Base-by-base conservation (phyloP, 208 protist species). In the Crithidia bombi region DNA sequence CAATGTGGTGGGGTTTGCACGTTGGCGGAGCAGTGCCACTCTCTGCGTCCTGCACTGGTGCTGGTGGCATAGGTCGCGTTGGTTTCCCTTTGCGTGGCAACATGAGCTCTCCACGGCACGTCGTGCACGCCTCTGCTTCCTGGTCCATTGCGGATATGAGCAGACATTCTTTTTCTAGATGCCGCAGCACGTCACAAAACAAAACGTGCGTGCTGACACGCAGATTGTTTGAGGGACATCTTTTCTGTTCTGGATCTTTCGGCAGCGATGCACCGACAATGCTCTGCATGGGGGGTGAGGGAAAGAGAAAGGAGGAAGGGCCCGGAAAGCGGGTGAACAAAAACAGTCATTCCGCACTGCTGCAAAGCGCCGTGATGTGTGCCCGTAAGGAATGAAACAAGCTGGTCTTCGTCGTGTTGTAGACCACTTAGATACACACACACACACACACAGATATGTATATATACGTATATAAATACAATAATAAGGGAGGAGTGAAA, bases 181-280 rank as follows among this genome's bases (percentile, higher is more conserved):
- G 30, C 35, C 51, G 58, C 35, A 74, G 30, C 38, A 64, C 30
- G 25, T 32, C 50, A 44, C 68, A 74, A 38, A 74, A 74, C 0
- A 25, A 10, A 30, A 21, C 38, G 28, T 73, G 67, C 5, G 67
- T 67, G 59, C 68, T 74, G 35, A 39, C 58, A 26, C 25, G 51
- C 3, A 39, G 9, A 12, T 9, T 12, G 21, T 7, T 6, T n/a
- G n/a, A 15, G 41, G 1, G n/a, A 21, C 41, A 26, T 19, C 14
- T 17, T 2, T 4, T 19, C 9, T 11, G 1, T 35, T 33, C 3
- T 6, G 3, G 9, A 9, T 51, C 5, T 17, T 21, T 64, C 12
- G 26, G 47, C 21, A 25, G 30, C 5, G 25, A 52, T 25, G 47
- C 9, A n/a, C 14, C 21, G 11, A 12, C 43, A 49, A 19, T n/a